A percentile compares a stretch with the other conserved stretches of the same genome.
Conservation (phyloP, 1,284 basidiomycete genomes). For the Cryptococcus jaspeensis region DNA sequence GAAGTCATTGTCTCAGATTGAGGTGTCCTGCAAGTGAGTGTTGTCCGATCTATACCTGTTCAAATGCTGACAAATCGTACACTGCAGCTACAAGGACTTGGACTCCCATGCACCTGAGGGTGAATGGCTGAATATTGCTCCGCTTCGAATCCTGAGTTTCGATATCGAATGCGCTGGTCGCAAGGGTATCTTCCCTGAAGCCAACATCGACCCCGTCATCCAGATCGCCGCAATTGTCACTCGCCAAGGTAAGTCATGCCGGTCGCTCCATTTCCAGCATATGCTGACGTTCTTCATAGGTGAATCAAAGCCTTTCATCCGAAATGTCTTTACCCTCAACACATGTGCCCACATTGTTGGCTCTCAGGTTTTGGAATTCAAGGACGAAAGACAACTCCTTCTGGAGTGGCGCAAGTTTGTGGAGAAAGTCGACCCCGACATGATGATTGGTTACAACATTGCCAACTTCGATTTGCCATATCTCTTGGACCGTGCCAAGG, state of each 20-base stretch:
- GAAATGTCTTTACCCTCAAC: slow-evolving; percentile 94
- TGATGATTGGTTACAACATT: slow-evolving; percentile 93
- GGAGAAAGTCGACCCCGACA: slow-evolving; percentile 81
- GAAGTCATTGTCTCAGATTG: slow-evolving; percentile 80
- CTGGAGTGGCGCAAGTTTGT: slow-evolving; percentile 81
- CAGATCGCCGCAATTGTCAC: slow-evolving; percentile 98
- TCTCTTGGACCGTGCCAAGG: slow-evolving; percentile 81
- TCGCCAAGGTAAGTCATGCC: slow-evolving; percentile 66
- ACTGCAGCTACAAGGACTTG: slow-evolving; percentile 69
- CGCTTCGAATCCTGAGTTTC: slow-evolving; percentile 86
- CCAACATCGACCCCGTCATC: slow-evolving; percentile 84
- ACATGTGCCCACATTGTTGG: slow-evolving; percentile 90
- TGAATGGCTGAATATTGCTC: slow-evolving; percentile 84
- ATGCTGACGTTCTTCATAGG: slow-evolving; percentile 55
- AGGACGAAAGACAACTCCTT: slow-evolving; percentile 71
- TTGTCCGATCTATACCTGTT: not conserved
- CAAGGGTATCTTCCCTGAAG: slow-evolving; percentile 92
- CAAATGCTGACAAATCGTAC: not conserved
- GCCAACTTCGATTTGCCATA: slow-evolving; percentile 92
- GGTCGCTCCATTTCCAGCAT: not conserved
- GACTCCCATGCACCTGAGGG: slow-evolving; percentile 86
- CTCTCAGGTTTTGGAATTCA: slow-evolving; percentile 84
- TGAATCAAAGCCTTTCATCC: slow-evolving; percentile 84
- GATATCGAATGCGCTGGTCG: slow-evolving; percentile 97
- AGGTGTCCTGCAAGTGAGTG: slow-evolving; percentile 69